Conservation (phyloP, 2,329 filamentous ascomycete genomes). For the Hypoxylon sp. region DNA sequence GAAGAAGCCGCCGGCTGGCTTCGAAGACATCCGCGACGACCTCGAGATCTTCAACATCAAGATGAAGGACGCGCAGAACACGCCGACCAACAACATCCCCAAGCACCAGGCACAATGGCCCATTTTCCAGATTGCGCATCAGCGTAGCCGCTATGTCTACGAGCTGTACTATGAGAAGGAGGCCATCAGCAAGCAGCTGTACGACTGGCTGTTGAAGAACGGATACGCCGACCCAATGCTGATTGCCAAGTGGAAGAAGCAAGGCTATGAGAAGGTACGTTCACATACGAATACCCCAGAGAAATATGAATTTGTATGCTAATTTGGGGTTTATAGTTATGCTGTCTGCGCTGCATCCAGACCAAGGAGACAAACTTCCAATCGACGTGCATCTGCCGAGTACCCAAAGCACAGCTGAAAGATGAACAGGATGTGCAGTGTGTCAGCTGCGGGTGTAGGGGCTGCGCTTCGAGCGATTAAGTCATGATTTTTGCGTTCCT, state of each 20-base stretch:
- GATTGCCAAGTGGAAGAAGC: conserved; percentile 99
- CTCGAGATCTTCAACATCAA: conserved; percentile 89
- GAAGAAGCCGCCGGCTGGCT: conserved; percentile 88
- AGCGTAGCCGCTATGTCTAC: conserved; percentile 93
- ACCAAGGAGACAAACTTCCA: conserved; percentile 99
- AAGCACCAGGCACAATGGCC: conserved; percentile 96
- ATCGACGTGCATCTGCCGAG: conserved; percentile 95
- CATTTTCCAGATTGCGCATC: conserved; percentile 96
- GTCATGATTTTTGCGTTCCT: conserved; percentile 16
- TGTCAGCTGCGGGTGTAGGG: conserved; percentile 93
- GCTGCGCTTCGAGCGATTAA: conserved; percentile 88
- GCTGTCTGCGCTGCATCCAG: conserved; percentile 95
- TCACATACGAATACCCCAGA: too few species aligned
- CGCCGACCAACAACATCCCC: conserved; percentile 81
- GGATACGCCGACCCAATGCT: conserved; percentile 94
- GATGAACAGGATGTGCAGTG: conserved; percentile 93
- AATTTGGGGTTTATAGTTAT: conserved; percentile 71
- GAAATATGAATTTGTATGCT: conserved; percentile 4
- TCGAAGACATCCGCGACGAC: conserved; percentile 89
- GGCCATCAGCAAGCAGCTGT: conserved; percentile 90
- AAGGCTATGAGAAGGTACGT: conserved; percentile 94
- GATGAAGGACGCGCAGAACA: conserved; percentile 96
- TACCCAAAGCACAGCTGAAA: conserved; percentile 90
- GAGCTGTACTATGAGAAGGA: conserved; percentile 98
- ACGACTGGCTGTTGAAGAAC: conserved; percentile 98